Evolutionary conservation across 768 basidiomycete species (phyloP).

Genomic region (Macrolepiota dolichaula): DNA sequence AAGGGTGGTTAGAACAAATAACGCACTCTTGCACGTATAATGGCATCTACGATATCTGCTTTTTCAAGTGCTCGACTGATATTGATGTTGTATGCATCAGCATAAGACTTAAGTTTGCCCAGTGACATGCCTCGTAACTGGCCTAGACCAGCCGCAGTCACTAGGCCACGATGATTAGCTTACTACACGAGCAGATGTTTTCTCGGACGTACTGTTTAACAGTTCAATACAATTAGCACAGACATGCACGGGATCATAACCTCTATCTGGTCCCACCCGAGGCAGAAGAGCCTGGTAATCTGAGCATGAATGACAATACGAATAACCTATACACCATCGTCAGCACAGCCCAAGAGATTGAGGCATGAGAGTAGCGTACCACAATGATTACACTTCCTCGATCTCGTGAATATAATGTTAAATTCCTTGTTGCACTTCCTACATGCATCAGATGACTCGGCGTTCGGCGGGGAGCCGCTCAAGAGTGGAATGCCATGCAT

Average conservation of each 20-base stretch:
- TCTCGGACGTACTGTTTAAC: slow-evolving; percentile 49
- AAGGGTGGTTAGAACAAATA: neutral
- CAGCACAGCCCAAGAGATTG: neutral
- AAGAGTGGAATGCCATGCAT: slow-evolving; percentile 62
- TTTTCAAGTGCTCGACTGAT: slow-evolving; percentile 68
- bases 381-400: slow-evolving; percentile 71
- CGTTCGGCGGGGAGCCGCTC: slow-evolving; percentile 57
- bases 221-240: slow-evolving; percentile 75
- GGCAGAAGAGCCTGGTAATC: slow-evolving; percentile 81
- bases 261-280: slow-evolving; percentile 44
- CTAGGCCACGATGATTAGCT: slow-evolving; percentile 31
- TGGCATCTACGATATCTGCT: slow-evolving; percentile 70
- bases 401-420: slow-evolving; percentile 58
- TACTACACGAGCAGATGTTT: slow-evolving; percentile 1
- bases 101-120: slow-evolving; percentile 64
- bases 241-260: slow-evolving; percentile 64
- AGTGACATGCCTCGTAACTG: slow-evolving; percentile 56
- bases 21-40: slow-evolving; percentile 53
- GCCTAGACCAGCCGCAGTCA: slow-evolving; percentile 62
- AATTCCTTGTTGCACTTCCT: slow-evolving; percentile 77
- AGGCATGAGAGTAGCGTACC: slow-evolving; percentile 38
- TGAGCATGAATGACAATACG: slow-evolving; percentile 69
- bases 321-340: slow-evolving; percentile 45
- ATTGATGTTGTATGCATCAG: slow-evolving; percentile 65
- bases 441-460: slow-evolving; percentile 37